These are phyloP conservation scores for Dioscorea cayenensis DNA, from an alignment of 116 monocot genomes.

Conservation along the genomic window DNA sequence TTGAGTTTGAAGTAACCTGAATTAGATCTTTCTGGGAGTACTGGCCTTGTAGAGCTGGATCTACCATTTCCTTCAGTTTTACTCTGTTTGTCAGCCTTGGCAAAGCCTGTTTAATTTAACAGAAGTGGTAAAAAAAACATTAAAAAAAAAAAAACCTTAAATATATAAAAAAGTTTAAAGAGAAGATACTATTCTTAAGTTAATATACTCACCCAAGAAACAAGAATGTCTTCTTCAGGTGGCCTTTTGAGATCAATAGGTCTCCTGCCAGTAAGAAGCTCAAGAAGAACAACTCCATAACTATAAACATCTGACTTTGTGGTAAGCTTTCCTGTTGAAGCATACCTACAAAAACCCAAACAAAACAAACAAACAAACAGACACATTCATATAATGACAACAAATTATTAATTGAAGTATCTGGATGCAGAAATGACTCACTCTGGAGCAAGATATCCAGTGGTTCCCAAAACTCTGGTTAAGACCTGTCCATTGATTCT, in stretches of 20 bases:
- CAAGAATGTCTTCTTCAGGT: constrained; percentile 58
- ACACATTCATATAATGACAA: neutral
- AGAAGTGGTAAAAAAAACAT: too few species aligned
- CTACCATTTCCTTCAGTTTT: constrained; percentile 65
- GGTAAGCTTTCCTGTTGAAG: constrained; percentile 63
- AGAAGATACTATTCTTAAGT: too few species aligned
- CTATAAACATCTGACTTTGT: constrained; percentile 92
- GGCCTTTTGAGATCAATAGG: constrained; percentile 61
- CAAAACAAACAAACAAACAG: neutral
- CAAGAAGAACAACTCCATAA: constrained; percentile 72
- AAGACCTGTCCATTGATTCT: constrained; percentile 69
- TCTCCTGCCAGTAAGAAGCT: constrained; percentile 61
- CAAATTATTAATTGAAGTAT: neutral
- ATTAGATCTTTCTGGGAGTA: constrained; percentile 61
- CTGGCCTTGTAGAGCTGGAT: constrained; percentile 51
- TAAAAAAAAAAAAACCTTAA: neutral
- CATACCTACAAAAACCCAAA: constrained; percentile 43
- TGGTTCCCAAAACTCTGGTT: constrained; percentile 74
- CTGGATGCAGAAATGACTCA: constrained; percentile 16
- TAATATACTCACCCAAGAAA: constrained; percentile 58
- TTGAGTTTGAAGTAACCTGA: constrained; percentile 31
- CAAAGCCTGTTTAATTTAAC: constrained; percentile 35
- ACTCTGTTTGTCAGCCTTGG: constrained; percentile 67
- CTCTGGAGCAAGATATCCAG: constrained; percentile 87
- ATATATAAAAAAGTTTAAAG: neutral